Conservation (phyloP, 257 asterid genomes). For the Jasminum sambac region DNA sequence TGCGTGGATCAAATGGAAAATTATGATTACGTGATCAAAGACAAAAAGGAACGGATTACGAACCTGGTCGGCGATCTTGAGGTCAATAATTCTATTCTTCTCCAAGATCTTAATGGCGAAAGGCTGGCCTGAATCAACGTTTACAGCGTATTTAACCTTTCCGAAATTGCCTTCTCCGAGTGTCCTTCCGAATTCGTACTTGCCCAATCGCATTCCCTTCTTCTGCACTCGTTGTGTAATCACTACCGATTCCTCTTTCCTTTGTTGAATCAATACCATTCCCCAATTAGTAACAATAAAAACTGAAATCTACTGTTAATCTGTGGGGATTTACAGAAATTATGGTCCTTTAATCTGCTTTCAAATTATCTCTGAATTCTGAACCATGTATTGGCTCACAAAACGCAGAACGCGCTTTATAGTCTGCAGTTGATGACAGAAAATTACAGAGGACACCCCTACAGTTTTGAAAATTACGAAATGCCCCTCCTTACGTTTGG, state of each 20-base stretch:
- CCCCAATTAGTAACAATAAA: background rate
- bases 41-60: background rate
- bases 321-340: background rate
- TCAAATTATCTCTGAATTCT: background rate
- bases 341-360: background rate
- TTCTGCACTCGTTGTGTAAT: conserved; percentile 2
- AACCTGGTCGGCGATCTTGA: conserved; percentile 81
- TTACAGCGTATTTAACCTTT: conserved; percentile 73
- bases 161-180: conserved; percentile 97
- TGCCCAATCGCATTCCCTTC: conserved; percentile 70
- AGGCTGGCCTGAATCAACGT: conserved; percentile 56
- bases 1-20: background rate
- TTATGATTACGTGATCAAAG: background rate
- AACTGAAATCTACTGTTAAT: background rate
- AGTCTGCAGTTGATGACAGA: background rate
- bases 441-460: background rate
- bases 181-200: conserved; percentile 80
- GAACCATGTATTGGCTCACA: background rate
- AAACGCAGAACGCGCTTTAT: background rate
- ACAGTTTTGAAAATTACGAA: too few relatives aligned
- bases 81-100: conserved; percentile 66
- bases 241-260: conserved; percentile 19
- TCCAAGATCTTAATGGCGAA: conserved; percentile 85
- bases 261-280: conserved; percentile 45
- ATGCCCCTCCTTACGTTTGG: too few relatives aligned